Evolutionary conservation across 306 rosid species (phyloP).

Genomic region (Lupinus albus): DNA sequence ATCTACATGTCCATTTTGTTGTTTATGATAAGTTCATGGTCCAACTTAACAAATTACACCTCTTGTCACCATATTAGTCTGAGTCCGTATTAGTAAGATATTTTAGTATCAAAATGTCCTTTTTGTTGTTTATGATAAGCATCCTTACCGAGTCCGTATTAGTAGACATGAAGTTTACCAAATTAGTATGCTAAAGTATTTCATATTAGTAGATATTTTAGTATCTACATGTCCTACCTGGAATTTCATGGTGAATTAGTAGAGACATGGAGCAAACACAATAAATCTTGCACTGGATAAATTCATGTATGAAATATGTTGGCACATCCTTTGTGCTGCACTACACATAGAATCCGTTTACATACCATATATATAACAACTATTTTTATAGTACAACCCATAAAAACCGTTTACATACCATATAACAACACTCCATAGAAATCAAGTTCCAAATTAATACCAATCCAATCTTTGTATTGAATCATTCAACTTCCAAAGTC

Average conservation of each 20-base stretch:
- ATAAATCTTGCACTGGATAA: not conserved
- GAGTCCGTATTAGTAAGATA: no score
- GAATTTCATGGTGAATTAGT: no score
- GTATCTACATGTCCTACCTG: no score
- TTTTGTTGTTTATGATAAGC: no score
- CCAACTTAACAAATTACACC: no score
- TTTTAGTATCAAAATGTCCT: no score
- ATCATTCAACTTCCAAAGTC: slow-evolving; percentile 6
- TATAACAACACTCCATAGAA: slow-evolving; percentile 4
- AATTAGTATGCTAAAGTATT: no score
- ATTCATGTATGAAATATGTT: no score
- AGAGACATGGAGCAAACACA: not conserved
- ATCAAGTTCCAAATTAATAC: not conserved
- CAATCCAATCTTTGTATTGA: not conserved
- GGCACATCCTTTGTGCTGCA: not conserved
- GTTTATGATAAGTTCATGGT: slow-evolving; percentile 12
- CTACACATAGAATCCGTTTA: not conserved
- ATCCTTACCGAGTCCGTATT: no score
- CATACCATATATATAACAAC: not conserved
- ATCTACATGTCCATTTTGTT: not conserved
- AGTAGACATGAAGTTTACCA: no score
- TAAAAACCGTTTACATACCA: not conserved
- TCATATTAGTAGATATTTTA: no score
- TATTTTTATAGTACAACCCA: not conserved
- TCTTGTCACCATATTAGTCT: slow-evolving; percentile 28